phyloP scores from a whole-genome alignment of 2,329 filamentous ascomycete species.

The Penicillium glabrum region DNA sequence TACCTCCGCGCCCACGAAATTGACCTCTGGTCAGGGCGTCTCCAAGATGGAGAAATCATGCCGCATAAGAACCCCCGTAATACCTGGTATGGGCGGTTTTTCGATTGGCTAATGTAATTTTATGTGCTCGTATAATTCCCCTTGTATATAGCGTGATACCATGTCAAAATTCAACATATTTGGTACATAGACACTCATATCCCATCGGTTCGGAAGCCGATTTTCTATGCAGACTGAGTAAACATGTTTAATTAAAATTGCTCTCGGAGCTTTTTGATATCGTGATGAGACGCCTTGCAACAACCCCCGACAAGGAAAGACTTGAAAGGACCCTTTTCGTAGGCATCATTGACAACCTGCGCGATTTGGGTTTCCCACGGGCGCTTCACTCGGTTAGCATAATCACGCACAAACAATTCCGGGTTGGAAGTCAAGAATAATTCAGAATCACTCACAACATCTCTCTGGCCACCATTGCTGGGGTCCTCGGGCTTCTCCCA shows the following conservation, averaged over 20 bases:
- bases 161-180: background rate
- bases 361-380: slow-evolving; percentile 41
- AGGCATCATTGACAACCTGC: slow-evolving; percentile 31
- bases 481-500: slow-evolving; percentile 49
- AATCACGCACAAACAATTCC: background rate
- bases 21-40: slow-evolving; percentile 33
- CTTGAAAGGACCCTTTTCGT: slow-evolving; percentile 27
- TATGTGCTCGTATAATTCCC: slow-evolving; percentile 12
- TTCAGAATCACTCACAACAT: slow-evolving; percentile 9
- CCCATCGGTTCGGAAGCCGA: slow-evolving; percentile 9
- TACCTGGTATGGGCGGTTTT: slow-evolving; percentile 22
- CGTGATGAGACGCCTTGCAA: slow-evolving; percentile 44
- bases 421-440: background rate
- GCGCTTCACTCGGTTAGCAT: slow-evolving; percentile 20
- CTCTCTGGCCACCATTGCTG: slow-evolving; percentile 19
- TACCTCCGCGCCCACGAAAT: slow-evolving; percentile 26
- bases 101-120: slow-evolving; percentile 29
- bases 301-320: slow-evolving; percentile 47
- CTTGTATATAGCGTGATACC: slow-evolving; percentile 1
- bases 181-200: background rate
- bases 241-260: slow-evolving; percentile 13
- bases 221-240: background rate
- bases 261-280: slow-evolving; percentile 33
- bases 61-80: slow-evolving; percentile 12
- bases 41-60: slow-evolving; percentile 31